phyloP scores from a whole-genome alignment of 495 filamentous ascomycete genomes.

The Xylaria grammica region DNA sequence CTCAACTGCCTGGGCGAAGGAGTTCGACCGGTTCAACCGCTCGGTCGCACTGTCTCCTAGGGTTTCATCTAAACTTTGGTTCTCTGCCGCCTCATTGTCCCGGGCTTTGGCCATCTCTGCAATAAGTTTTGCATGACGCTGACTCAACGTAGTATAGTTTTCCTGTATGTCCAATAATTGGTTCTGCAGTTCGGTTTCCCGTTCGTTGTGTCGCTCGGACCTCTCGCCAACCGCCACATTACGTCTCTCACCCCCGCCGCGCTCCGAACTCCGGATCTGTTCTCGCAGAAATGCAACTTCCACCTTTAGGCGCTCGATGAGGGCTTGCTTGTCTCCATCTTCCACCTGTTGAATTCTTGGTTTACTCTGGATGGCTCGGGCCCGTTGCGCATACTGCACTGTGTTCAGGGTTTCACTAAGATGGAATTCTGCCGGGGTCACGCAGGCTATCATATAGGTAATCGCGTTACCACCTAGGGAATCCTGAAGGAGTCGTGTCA shows the following conservation, averaged over 20 bases:
- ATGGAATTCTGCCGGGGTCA: conserved; percentile 96
- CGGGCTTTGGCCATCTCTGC: conserved; percentile 89
- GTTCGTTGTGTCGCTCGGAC: conserved; percentile 79
- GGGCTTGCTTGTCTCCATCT: conserved; percentile 91
- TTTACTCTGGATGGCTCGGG: conserved; percentile 96
- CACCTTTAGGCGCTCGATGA: conserved; percentile 91
- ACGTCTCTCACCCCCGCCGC: conserved; percentile 61
- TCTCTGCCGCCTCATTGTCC: conserved; percentile 63
- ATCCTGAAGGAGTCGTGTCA: conserved; percentile 95
- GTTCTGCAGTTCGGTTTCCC: conserved; percentile 91
- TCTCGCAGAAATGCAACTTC: conserved; percentile 94
- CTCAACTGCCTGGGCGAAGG: conserved; percentile 93
- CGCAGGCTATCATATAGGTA: conserved; percentile 99
- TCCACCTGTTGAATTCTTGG: conserved; percentile 94
- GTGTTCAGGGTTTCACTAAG: conserved; percentile 98
- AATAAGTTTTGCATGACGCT: conserved; percentile 92
- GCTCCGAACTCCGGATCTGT: conserved; percentile 80
- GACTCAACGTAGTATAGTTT: conserved; percentile 88
- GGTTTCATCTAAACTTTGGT: conserved; percentile 56
- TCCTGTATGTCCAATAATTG: conserved; percentile 92
- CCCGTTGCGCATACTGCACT: conserved; percentile 94
- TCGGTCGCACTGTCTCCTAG: conserved; percentile 83
- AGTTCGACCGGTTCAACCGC: conserved; percentile 89
- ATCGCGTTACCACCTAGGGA: conserved; percentile 98
- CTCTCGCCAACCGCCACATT: conserved; percentile 67